Evolutionary conservation across 257 asterid species (phyloP).

Genomic region (Buddleja alternifolia): DNA sequence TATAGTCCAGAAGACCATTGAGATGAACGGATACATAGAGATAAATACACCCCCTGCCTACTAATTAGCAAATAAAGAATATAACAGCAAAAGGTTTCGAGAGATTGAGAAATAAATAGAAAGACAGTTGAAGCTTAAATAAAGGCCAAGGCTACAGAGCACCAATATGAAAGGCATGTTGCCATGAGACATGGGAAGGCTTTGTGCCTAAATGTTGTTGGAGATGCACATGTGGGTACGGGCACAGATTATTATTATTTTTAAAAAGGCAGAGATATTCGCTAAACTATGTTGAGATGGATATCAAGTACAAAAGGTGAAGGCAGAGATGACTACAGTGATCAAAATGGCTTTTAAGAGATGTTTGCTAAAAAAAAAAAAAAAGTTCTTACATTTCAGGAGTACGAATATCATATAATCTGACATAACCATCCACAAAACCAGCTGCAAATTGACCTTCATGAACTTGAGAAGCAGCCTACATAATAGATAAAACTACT

Average conservation of each 20-base stretch:
- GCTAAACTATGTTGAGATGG: background rate
- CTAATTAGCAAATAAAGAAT: background rate
- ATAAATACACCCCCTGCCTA: background rate
- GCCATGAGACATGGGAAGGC: background rate
- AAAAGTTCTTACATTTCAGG: slow-evolving; percentile 78
- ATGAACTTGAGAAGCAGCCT: slow-evolving; percentile 94
- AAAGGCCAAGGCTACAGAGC: background rate
- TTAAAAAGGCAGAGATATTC: background rate
- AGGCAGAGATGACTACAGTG: background rate
- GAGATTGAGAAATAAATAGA: background rate
- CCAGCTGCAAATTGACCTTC: slow-evolving; percentile 95
- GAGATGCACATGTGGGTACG: background rate
- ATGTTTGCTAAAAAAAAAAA: background rate
- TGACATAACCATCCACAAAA: slow-evolving; percentile 80
- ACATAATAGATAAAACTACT: slow-evolving; percentile 22
- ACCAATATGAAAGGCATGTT: background rate
- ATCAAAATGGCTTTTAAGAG: background rate
- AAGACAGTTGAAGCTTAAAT: background rate
- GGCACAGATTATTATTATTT: no score
- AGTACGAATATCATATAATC: slow-evolving; percentile 73
- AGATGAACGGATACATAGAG: slow-evolving; percentile 16
- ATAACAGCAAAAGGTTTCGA: background rate
- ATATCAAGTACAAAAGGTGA: slow-evolving; percentile 1
- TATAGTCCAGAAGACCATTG: background rate
- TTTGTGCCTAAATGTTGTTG: no score